Base-by-base conservation (phyloP, 2,329 filamentous ascomycete genomes). In the Talaromyces verruculosus region DNA sequence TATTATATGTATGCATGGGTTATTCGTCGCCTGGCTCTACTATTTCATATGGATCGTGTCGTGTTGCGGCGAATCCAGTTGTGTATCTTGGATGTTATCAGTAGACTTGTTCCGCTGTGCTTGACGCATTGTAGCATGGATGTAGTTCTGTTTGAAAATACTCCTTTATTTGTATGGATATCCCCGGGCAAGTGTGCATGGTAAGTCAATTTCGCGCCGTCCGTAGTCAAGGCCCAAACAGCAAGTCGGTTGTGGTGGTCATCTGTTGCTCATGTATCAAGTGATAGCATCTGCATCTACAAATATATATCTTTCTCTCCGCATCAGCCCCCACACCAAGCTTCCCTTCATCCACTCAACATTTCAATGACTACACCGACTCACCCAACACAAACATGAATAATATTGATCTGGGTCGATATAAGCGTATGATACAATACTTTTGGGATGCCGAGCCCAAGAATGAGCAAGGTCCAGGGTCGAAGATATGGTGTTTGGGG, bases 361-460 rank as follows among this genome's bases (percentile, higher is more conserved):
- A 39, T 33, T 28, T 25, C 41, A 17, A 60, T 17, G 22, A 30
- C 37, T 13, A 25, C 30, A 47, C 39, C 35, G 25, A 39, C 55
- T 35, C 33, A 47, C 49, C 13, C 17, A 64, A 57, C 37, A 39
- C 62, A 55, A 57, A 33, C 71, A 88, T 90, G 87, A 84, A 84
- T 73, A 88, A 85, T 65, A 87, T 91, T 65, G 91, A 96, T 73
- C 82, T 96, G 67, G 87, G 91, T 71, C 89, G 91, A 71, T 88
- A 89, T 75, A 91, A 92, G 78, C 90, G 91, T 69, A 88, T 97
- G 72, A 89, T 97, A 67, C 91, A 94, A 79, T 92, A 91, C 81
- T 89, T 98, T 74, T 97, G 93, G 90, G 93, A 97, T 72, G 92
- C 93, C 0, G 89, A 93, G 69, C 93, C 93, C 5, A 87, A 86